Evolutionary conservation across 2,329 filamentous ascomycete species (phyloP).

Genomic region (Macroventuria anomochaeta): DNA sequence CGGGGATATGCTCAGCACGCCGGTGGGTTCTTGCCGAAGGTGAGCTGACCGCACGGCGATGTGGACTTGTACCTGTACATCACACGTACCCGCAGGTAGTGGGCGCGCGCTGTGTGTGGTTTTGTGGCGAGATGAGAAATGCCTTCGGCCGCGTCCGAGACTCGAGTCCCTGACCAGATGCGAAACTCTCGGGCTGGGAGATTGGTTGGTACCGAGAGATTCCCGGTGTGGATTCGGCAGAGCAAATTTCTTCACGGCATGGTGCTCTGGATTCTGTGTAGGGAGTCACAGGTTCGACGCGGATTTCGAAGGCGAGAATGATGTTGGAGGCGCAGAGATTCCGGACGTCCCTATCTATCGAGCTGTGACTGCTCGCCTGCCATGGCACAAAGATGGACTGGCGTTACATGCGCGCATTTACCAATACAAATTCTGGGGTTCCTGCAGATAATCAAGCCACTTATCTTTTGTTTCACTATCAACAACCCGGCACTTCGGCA

Average conservation of each 20-base stretch:
- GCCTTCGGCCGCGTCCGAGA: slow-evolving; percentile 12
- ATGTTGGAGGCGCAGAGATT: background rate
- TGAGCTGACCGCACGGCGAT: slow-evolving; percentile 7
- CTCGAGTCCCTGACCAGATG: slow-evolving; percentile 2
- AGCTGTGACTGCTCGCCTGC: slow-evolving; percentile 7
- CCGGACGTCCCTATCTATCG: slow-evolving; percentile 9
- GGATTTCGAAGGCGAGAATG: background rate
- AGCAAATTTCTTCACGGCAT: slow-evolving; percentile 17
- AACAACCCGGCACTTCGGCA: slow-evolving; percentile 23
- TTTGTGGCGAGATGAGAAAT: slow-evolving; percentile 15
- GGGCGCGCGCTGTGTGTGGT: slow-evolving; percentile 6
- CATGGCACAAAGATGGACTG: background rate
- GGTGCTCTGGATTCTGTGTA: slow-evolving; percentile 1
- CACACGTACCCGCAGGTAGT: background rate
- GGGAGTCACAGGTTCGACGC: slow-evolving; percentile 1
- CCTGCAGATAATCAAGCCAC: slow-evolving; percentile 9
- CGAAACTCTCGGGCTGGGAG: slow-evolving; percentile 8
- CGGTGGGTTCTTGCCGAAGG: slow-evolving; percentile 2
- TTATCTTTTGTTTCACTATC: slow-evolving; percentile 14
- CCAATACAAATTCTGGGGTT: slow-evolving; percentile 11
- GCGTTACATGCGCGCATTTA: slow-evolving; percentile 12
- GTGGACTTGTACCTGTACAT: slow-evolving; percentile 11
- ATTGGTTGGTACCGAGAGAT: slow-evolving; percentile 11
- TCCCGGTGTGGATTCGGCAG: slow-evolving; percentile 16
- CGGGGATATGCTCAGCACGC: slow-evolving; percentile 2